A percentile compares a stretch with the other conserved stretches of the same genome.
Evolutionary conservation across 2,329 filamentous ascomycete genomes (phyloP).

Genomic region (Alternaria brassicae): DNA sequence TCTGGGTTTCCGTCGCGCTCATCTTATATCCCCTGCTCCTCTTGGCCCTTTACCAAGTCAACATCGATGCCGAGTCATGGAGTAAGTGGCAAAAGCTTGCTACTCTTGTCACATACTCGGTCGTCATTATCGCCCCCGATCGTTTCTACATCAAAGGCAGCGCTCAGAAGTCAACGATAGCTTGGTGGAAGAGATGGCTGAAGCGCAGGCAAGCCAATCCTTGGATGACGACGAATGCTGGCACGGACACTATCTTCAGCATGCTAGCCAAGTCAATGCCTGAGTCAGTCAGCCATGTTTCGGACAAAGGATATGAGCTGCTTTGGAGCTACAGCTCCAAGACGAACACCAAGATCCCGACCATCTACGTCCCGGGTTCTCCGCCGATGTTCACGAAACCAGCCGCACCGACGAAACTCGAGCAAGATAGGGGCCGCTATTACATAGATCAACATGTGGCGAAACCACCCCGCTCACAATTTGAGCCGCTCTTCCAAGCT

Average conservation of each 20-base stretch:
- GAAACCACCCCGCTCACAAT: not conserved
- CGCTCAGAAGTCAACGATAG: not conserved
- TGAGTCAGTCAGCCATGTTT: not conserved
- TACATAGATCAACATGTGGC: not conserved
- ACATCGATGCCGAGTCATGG: not conserved
- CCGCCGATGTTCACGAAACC: not conserved
- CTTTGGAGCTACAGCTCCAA: conserved; percentile 1
- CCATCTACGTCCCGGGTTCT: not conserved
- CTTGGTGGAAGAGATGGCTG: not conserved
- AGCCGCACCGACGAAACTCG: not conserved
- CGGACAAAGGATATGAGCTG: not conserved
- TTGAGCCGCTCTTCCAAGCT: conserved; percentile 1
- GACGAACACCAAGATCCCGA: not conserved
- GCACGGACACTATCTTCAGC: not conserved
- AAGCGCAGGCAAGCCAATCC: not conserved
- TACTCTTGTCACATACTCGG: not conserved
- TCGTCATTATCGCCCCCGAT: not conserved
- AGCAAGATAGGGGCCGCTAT: not conserved
- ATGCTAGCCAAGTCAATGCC: not conserved
- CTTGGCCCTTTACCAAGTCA: not conserved
- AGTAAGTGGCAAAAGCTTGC: not conserved
- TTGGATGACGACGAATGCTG: not conserved
- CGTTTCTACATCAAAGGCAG: not conserved
- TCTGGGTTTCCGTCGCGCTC: not conserved
- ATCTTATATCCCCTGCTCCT: not conserved